These are phyloP conservation scores for Salix udensis DNA, from an alignment of 345 rosid genomes.

Conservation along the genomic window DNA sequence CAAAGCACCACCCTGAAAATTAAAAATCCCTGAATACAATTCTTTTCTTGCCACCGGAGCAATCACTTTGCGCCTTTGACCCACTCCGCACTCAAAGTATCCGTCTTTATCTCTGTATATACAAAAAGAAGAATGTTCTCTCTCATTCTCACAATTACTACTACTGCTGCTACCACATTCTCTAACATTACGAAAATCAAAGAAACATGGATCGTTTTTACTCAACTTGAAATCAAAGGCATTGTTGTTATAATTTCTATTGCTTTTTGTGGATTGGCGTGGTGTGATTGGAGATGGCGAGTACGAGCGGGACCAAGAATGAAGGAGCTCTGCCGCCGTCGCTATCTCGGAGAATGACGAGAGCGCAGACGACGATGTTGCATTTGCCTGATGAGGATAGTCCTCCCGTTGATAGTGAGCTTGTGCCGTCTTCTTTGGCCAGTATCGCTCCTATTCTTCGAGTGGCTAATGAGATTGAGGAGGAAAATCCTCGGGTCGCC, in stretches of 20 bases:
- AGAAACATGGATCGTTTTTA: not conserved
- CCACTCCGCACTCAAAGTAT: constrained; percentile 64
- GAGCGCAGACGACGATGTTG: constrained; percentile 46
- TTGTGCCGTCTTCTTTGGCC: constrained; percentile 81
- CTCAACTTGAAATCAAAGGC: constrained; percentile 11
- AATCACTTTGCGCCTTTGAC: constrained; percentile 41
- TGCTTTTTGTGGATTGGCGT: not conserved
- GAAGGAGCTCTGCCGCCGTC: constrained; percentile 35
- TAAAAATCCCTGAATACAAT: constrained; percentile 3
- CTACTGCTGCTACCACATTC: not conserved
- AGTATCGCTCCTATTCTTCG: constrained; percentile 71
- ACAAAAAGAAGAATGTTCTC: not conserved
- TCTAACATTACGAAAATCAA: not conserved
- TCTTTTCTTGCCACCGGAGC: constrained; percentile 58
- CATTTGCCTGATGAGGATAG: constrained; percentile 50
- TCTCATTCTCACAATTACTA: not conserved
- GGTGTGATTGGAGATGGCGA: constrained; percentile 49
- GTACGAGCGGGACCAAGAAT: constrained; percentile 65
- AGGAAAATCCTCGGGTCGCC: constrained; percentile 72
- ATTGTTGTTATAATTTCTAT: not conserved
- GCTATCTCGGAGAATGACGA: constrained; percentile 42
- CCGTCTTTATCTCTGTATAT: constrained; percentile 11
- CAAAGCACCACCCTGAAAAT: not conserved
- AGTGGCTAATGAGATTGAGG: constrained; percentile 80
- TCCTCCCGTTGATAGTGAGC: constrained; percentile 64